Conservation (phyloP, 2,329 filamentous ascomycete genomes). For the Colletotrichum sp. region DNA sequence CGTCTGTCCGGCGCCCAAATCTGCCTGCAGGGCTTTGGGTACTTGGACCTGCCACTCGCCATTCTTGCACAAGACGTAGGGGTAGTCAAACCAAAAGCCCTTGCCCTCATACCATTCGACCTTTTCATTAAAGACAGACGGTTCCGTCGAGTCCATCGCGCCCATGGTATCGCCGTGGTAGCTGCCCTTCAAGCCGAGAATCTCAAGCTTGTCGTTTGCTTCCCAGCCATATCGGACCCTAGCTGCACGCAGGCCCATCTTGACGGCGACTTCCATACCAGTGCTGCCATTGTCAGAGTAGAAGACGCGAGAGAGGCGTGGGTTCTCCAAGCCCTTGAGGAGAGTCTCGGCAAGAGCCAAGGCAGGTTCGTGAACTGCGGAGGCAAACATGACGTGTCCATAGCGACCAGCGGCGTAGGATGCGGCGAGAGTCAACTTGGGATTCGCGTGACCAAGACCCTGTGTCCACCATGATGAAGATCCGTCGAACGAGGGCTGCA, state of each 20-base stretch:
- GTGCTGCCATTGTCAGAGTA: slow-evolving; percentile 87
- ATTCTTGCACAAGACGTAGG: slow-evolving; percentile 68
- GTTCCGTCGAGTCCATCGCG: slow-evolving; percentile 85
- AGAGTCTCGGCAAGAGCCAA: slow-evolving; percentile 71
- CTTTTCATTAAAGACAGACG: slow-evolving; percentile 78
- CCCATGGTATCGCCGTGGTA: slow-evolving; percentile 91
- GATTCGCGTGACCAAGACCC: slow-evolving; percentile 81
- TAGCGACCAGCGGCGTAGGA: slow-evolving; percentile 85
- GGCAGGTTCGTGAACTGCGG: slow-evolving; percentile 79
- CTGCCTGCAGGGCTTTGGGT: slow-evolving; percentile 51
- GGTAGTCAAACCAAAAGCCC: slow-evolving; percentile 84
- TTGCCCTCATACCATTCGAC: slow-evolving; percentile 85
- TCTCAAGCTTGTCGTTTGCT: slow-evolving; percentile 61
- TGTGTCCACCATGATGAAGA: slow-evolving; percentile 95
- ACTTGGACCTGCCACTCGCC: slow-evolving; percentile 71
- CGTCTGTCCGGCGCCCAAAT: slow-evolving; percentile 47
- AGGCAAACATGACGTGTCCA: slow-evolving; percentile 88
- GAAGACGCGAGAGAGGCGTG: slow-evolving; percentile 74
- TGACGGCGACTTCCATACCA: slow-evolving; percentile 82
- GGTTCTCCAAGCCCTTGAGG: slow-evolving; percentile 64
- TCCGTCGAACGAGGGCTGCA: slow-evolving; percentile 77
- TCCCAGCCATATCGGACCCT: slow-evolving; percentile 71
- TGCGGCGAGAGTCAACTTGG: slow-evolving; percentile 73
- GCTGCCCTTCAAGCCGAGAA: slow-evolving; percentile 78
- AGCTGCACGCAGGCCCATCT: slow-evolving; percentile 80